Evolutionary conservation across 306 rosid species (phyloP).

Genomic region (Albizia julibrissin): DNA sequence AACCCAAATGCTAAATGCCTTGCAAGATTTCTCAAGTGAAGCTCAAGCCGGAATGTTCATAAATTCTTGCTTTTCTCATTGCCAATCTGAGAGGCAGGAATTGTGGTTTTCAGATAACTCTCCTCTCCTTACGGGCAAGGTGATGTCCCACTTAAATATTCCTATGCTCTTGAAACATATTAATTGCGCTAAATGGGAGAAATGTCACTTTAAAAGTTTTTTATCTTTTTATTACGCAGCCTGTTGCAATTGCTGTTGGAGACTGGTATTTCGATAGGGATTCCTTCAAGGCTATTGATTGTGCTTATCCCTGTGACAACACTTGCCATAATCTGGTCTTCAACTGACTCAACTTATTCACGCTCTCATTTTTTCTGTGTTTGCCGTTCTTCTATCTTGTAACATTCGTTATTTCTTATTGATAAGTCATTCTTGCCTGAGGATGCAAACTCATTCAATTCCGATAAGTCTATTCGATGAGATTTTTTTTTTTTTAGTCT

Average conservation of each 20-base stretch:
- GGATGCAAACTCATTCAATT: background rate
- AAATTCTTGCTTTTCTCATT: conserved; percentile 93
- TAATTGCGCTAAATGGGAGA: background rate
- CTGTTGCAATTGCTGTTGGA: conserved; percentile 84
- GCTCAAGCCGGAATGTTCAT: conserved; percentile 73
- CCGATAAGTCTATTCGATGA: background rate
- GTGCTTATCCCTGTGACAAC: conserved; percentile 91
- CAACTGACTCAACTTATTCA: conserved; percentile 47
- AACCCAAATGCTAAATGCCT: conserved; percentile 62
- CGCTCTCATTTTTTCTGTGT: conserved; percentile 22
- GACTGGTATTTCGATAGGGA: conserved; percentile 86
- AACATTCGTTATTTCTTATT: conserved; percentile 37
- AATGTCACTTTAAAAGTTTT: background rate
- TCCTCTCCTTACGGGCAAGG: conserved; percentile 70
- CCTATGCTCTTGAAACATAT: background rate
- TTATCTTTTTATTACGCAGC: conserved; percentile 41
- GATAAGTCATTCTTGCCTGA: conserved; percentile 2
- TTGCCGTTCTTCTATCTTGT: conserved; percentile 32
- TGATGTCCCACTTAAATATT: conserved; percentile 26
- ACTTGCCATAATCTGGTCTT: conserved; percentile 85
- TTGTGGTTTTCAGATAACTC: conserved; percentile 86
- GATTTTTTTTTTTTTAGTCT: background rate
- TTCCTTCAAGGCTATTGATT: conserved; percentile 69
- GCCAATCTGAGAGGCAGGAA: conserved; percentile 95
- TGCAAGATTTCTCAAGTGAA: conserved; percentile 57